phyloP scores from a whole-genome alignment of 1,139 yeast genomes.

The Saccharomyces hybrid region DNA sequence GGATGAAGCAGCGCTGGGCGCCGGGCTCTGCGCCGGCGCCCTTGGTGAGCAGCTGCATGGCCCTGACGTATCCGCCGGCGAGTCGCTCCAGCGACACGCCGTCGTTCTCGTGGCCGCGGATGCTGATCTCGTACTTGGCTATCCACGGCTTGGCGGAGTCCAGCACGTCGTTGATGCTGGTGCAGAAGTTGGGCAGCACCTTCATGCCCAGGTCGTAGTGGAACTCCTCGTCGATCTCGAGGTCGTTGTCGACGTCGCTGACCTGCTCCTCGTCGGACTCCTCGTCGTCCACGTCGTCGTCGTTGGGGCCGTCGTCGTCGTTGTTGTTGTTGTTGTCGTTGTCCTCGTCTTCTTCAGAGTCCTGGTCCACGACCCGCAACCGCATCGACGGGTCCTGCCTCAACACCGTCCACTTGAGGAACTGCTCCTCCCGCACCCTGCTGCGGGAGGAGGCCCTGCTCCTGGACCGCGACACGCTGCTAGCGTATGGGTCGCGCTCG shows the following conservation, averaged over 20 bases:
- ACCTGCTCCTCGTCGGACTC: slow-evolving; percentile 34
- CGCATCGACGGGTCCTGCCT: slow-evolving; percentile 7
- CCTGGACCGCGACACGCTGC: slow-evolving; percentile 5
- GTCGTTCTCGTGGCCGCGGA: slow-evolving; percentile 5
- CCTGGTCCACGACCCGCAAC: slow-evolving; percentile 41
- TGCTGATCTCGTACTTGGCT: slow-evolving; percentile 13
- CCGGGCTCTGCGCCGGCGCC: slow-evolving; percentile 12
- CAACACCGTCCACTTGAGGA: slow-evolving; percentile 26
- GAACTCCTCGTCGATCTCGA: slow-evolving; percentile 32
- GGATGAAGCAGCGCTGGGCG: slow-evolving; percentile 43
- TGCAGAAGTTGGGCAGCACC: slow-evolving; percentile 29
- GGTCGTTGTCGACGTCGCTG: slow-evolving; percentile 34
- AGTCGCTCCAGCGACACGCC: slow-evolving; percentile 12
- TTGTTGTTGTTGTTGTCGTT: too few relatives aligned
- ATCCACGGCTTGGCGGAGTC: slow-evolving; percentile 27
- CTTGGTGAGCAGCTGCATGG: slow-evolving; percentile 17
- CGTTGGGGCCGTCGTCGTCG: slow-evolving; percentile 13
- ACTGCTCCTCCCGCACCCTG: slow-evolving; percentile 26
- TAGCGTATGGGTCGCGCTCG: slow-evolving; percentile 2
- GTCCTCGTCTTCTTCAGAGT: slow-evolving; percentile 9
- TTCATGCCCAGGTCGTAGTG: slow-evolving; percentile 30
- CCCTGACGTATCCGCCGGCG: slow-evolving; percentile 27
- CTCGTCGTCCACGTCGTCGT: slow-evolving; percentile 33
- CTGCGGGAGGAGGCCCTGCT: slow-evolving; percentile 13
- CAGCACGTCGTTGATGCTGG: slow-evolving; percentile 25